Conservation (phyloP, 345 rosid species). For the Nephelium lappaceum region DNA sequence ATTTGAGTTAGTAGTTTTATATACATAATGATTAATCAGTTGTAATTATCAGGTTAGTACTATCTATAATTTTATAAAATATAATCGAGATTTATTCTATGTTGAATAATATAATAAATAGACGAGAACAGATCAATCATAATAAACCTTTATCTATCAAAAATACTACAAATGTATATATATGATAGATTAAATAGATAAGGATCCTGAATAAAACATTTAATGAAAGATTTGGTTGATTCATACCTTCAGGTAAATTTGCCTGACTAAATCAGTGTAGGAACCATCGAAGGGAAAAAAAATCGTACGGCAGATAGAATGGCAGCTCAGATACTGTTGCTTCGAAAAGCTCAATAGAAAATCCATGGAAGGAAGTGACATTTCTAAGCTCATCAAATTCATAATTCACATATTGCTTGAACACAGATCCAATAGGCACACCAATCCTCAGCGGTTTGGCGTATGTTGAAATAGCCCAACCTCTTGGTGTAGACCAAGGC, state of each 20-base stretch:
- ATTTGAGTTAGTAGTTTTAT: no score
- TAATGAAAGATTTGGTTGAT: background rate
- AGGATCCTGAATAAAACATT: no score
- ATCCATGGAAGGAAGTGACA: slow-evolving; percentile 14
- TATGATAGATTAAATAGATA: no score
- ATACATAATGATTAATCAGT: no score
- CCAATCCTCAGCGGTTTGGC: slow-evolving; percentile 23
- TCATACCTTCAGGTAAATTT: slow-evolving; percentile 22
- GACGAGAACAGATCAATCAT: no score
- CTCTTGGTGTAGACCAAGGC: slow-evolving; percentile 20
- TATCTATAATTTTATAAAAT: no score
- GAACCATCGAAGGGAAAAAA: slow-evolving; percentile 18
- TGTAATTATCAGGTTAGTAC: no score
- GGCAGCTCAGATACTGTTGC: background rate
- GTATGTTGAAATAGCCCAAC: slow-evolving; percentile 21
- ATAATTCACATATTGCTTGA: slow-evolving; percentile 6
- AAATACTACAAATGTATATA: no score
- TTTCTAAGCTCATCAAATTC: background rate
- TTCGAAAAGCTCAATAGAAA: slow-evolving; percentile 23
- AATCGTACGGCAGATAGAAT: slow-evolving; percentile 16
- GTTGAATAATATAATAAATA: no score
- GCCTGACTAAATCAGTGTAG: slow-evolving; percentile 15
- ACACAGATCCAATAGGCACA: slow-evolving; percentile 18
- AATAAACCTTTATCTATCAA: no score
- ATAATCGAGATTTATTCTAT: no score